Percentiles rank a stretch among this genome's conserved stretches.
These are phyloP conservation scores for Herpetomonas samuelpessoai DNA, from an alignment of 208 protist genomes.

Conservation along the genomic window DNA sequence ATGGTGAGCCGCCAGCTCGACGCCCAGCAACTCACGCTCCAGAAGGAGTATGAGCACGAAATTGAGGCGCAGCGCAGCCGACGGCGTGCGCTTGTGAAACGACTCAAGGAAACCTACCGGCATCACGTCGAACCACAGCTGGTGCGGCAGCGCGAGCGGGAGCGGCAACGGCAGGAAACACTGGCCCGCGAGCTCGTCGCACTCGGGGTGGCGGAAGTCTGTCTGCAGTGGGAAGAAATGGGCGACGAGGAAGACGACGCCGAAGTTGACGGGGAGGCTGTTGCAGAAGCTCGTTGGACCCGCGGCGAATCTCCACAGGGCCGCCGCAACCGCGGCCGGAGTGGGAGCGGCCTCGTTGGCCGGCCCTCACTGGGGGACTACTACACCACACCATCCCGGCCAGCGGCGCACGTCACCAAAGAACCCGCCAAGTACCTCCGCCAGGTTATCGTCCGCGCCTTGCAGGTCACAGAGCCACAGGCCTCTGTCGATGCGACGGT, in stretches of 20 bases:
- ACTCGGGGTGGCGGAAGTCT: constrained; percentile 28
- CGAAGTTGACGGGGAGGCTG: constrained; percentile 6
- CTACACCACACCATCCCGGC: no score
- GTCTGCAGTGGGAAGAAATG: constrained; percentile 32
- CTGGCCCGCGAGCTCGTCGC: constrained; percentile 25
- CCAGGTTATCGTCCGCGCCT: no score
- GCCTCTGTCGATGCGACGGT: no score
- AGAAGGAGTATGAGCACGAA: constrained; percentile 23
- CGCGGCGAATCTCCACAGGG: constrained; percentile 8
- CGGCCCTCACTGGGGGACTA: no score
- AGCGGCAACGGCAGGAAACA: constrained; percentile 19
- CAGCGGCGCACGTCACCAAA: no score
- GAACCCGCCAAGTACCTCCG: no score
- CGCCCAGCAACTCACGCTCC: constrained; percentile 25
- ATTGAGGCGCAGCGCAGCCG: constrained; percentile 24
- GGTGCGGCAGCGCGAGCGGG: constrained; percentile 7
- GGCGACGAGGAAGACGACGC: constrained; percentile 5
- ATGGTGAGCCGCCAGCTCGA: constrained; percentile 38
- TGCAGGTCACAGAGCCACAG: no score
- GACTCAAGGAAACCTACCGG: constrained; percentile 26
- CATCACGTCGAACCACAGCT: constrained; percentile 24
- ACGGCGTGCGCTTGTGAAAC: constrained; percentile 11
- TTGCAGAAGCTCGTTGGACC: constrained; percentile 16
- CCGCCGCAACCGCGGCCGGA: no score
- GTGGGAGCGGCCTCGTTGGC: no score